Base-by-base conservation (phyloP, 192 early-diverging fungal species). In the Thamnidium elegans region DNA sequence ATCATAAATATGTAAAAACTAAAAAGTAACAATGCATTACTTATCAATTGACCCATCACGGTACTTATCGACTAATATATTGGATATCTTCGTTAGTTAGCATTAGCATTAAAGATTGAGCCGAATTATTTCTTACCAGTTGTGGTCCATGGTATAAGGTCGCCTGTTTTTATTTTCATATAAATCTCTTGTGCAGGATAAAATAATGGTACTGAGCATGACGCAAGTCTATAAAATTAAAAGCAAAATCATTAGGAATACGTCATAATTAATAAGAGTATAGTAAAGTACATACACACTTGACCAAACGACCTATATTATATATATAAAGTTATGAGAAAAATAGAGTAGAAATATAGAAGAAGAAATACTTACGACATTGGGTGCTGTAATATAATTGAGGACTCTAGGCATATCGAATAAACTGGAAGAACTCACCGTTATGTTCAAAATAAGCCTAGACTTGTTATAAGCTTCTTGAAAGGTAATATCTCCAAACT, bases 31-130 rank as follows among this genome's bases (percentile, higher is more conserved):
- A 32, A 36, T 14, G 15, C 36, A 39, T 58, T 78, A 88, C 87
- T 83, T 84, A 70, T 93, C 89, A 3, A 91, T 88, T 0, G 88
- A 90, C 4, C 91, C 91, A 76, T 93, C 91, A 53, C 90, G 90
- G 77, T 86, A 92, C 13, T 77, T 70, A 61, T 90, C 83, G 14
- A 86, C 88, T 89, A 23, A n/a, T 30, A 39, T 39, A 39, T 39
- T 39, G 9, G 4, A 10, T 3, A 39, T 9, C 5, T 6, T 39
- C 9, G 5, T 39, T 39, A 39, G 9, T 10, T 26, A 26, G 3
- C 26, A 2, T 26, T 26, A 26, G 8, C 5, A 30, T 7, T 30
- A 14, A 11, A 61, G 13, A 14, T n/a, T 46, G 43, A 19, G 2
- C 7, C 7, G 23, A 44, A 11, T 17, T 7, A 9, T 11, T 11